Conservation (phyloP, 176 grass and related monocot species). For the Oryza rufipogon region DNA sequence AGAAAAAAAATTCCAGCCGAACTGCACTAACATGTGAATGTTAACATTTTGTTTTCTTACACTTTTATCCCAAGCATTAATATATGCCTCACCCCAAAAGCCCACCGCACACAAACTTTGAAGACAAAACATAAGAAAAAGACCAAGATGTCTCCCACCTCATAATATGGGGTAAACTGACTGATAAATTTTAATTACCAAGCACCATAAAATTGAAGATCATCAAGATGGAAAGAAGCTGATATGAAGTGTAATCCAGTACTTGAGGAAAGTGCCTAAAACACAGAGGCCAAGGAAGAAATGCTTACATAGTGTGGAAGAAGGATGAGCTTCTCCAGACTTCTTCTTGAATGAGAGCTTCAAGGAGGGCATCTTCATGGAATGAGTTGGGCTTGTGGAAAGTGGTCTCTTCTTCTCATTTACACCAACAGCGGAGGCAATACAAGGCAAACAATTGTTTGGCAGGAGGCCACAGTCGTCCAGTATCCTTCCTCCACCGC, state of each 20-base stretch:
- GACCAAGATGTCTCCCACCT: background rate
- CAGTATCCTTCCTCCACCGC: slow-evolving; percentile 57
- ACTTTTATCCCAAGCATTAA: background rate
- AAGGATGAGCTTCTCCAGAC: slow-evolving; percentile 71
- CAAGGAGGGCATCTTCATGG: slow-evolving; percentile 80
- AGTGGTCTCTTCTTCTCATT: slow-evolving; percentile 78
- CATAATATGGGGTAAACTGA: slow-evolving; percentile 9
- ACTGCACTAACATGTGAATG: background rate
- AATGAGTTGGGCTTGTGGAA: slow-evolving; percentile 71
- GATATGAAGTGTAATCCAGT: background rate
- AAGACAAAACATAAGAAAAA: background rate
- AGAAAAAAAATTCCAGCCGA: background rate
- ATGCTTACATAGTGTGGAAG: slow-evolving; percentile 70
- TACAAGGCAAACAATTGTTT: slow-evolving; percentile 85
- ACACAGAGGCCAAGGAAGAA: slow-evolving; percentile 17
- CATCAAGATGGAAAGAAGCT: background rate
- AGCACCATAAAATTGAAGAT: background rate
- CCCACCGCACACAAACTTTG: background rate
- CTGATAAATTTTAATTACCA: slow-evolving; percentile 11
- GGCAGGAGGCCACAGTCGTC: slow-evolving; percentile 83
- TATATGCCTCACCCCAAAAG: background rate
- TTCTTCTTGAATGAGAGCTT: slow-evolving; percentile 95
- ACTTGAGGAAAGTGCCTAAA: background rate
- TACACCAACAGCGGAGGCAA: slow-evolving; percentile 59
- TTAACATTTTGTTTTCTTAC: background rate